These are phyloP conservation scores for Penicillium sclerotigenum DNA, from an alignment of 2,329 filamentous ascomycete species.

Conservation along the genomic window DNA sequence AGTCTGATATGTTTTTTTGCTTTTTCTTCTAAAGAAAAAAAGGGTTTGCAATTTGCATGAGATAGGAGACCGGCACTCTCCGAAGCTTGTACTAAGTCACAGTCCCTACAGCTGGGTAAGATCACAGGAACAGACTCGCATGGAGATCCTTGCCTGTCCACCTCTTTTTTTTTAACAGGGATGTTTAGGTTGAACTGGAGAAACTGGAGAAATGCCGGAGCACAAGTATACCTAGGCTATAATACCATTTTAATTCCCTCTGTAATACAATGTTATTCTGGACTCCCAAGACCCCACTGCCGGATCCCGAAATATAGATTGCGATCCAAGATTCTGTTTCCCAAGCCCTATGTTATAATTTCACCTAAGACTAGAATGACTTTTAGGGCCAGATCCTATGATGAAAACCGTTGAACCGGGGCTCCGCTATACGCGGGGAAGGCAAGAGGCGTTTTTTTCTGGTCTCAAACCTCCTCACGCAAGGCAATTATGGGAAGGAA, in stretches of 20 bases:
- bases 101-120: background rate
- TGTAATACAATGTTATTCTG: constrained; percentile 8
- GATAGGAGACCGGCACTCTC: constrained; percentile 5
- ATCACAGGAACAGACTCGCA: constrained; percentile 1
- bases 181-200: background rate
- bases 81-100: background rate
- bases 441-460: constrained; percentile 6
- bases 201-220: background rate
- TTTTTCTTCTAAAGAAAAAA: background rate
- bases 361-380: background rate
- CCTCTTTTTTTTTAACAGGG: background rate
- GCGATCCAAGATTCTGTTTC: constrained; percentile 1
- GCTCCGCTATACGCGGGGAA: constrained; percentile 9
- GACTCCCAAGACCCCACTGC: constrained; percentile 6
- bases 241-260: background rate
- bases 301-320: constrained; percentile 3
- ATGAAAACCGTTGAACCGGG: constrained; percentile 14
- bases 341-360: constrained; percentile 1
- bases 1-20: background rate
- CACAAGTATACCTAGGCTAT: constrained; percentile 1
- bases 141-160: constrained; percentile 1
- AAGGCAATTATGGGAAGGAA: background rate
- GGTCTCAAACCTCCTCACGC: constrained; percentile 3
- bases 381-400: background rate
- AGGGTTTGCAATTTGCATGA: background rate